Evolutionary conservation across 1,284 basidiomycete genomes (phyloP).

Genomic region (Leccinum solheimii): DNA sequence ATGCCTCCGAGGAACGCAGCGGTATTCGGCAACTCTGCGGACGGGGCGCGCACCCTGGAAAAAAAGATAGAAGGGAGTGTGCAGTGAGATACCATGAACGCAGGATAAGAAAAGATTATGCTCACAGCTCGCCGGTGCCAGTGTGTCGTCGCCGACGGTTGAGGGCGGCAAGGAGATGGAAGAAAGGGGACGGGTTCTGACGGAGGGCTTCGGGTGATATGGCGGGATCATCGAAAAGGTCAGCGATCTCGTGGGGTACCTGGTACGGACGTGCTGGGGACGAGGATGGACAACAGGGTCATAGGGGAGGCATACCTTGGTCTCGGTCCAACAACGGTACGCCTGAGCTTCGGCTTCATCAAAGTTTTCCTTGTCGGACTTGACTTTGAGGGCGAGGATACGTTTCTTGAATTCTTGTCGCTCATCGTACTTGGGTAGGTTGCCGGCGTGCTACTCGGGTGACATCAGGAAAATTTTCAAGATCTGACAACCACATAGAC

Average conservation of each 20-base stretch:
- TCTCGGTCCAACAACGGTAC: conserved; percentile 71
- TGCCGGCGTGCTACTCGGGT: conserved; percentile 55
- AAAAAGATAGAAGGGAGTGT: too few relatives aligned
- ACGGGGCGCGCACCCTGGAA: conserved; percentile 73
- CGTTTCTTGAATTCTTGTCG: conserved; percentile 77
- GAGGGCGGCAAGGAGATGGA: conserved; percentile 83
- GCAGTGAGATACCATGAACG: conserved; percentile 3
- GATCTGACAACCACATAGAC: too few relatives aligned
- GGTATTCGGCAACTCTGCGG: conserved; percentile 87
- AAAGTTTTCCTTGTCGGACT: conserved; percentile 90
- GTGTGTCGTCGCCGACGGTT: conserved; percentile 55
- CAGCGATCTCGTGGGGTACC: conserved; percentile 67
- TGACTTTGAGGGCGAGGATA: conserved; percentile 61
- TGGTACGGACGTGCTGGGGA: conserved; percentile 17
- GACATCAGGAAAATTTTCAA: too few relatives aligned
- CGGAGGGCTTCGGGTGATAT: conserved; percentile 21
- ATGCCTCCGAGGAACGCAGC: conserved; percentile 93
- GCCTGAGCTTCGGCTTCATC: conserved; percentile 88
- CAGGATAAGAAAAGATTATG: conserved; percentile 13
- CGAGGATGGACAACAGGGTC: not conserved
- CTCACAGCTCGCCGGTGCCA: conserved; percentile 76
- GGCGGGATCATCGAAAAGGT: conserved; percentile 63
- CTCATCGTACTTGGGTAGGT: conserved; percentile 65
- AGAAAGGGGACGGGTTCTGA: conserved; percentile 66
- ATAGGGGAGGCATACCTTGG: conserved; percentile 42